Percentiles rank a stretch among this genome's conserved stretches.
These are phyloP conservation scores for Diplosphaera chodatii DNA, from an alignment of 139 green algal species.

Conservation along the genomic window DNA sequence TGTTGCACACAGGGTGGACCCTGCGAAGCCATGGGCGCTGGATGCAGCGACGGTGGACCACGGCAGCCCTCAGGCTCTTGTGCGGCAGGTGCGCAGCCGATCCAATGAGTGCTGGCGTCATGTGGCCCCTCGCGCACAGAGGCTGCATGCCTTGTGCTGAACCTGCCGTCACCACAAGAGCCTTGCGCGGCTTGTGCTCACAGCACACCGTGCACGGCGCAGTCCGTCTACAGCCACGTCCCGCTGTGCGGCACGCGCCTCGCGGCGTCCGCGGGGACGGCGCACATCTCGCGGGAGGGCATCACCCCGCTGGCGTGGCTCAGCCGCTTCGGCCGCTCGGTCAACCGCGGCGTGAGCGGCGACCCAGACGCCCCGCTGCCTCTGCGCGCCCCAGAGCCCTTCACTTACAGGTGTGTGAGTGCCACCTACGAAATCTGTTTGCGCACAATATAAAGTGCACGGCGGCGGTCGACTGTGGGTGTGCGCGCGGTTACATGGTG, in stretches of 20 bases:
- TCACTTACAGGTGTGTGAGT: background rate
- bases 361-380: slow-evolving; percentile 16
- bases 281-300: slow-evolving; percentile 25
- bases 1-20: slow-evolving; percentile 13
- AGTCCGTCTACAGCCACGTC: background rate
- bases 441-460: too few species aligned
- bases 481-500: too few species aligned
- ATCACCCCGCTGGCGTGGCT: slow-evolving; percentile 38
- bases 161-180: too few species aligned
- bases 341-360: slow-evolving; percentile 28
- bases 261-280: slow-evolving; percentile 5
- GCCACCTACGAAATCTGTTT: too few species aligned
- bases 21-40: slow-evolving; percentile 10
- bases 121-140: too few species aligned
- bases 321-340: slow-evolving; percentile 19
- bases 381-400: slow-evolving; percentile 2
- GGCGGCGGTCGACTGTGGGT: too few species aligned
- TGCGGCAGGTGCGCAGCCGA: slow-evolving; percentile 43
- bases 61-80: slow-evolving; percentile 25
- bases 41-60: slow-evolving; percentile 32
- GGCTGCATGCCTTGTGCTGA: background rate
- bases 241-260: background rate
- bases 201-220: slow-evolving; percentile 11
- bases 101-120: too few species aligned
- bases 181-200: too few species aligned